Evolutionary conservation across 192 early-diverging fungal species (phyloP).

Genomic region (Umbelopsis sp.): DNA sequence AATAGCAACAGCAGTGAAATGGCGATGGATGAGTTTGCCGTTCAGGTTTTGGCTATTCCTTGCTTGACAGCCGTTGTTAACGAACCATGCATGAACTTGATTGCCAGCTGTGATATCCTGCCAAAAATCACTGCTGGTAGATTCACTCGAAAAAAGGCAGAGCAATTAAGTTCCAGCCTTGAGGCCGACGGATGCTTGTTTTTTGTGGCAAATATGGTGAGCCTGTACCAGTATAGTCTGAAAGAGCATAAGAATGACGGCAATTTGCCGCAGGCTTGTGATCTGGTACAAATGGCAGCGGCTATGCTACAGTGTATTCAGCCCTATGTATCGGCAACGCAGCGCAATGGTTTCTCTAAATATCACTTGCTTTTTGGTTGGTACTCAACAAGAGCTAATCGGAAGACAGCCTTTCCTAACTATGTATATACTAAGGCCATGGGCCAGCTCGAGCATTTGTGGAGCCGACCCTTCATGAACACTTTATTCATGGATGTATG

Average conservation of each 20-base stretch:
- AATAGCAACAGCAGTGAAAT: background rate
- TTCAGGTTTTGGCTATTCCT: slow-evolving; percentile 7
- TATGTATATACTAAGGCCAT: slow-evolving; percentile 28
- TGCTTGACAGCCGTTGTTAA: background rate
- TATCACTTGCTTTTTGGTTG: slow-evolving; percentile 43
- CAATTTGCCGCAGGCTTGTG: background rate
- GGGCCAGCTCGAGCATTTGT: slow-evolving; percentile 32
- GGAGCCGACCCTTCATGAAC: slow-evolving; percentile 38
- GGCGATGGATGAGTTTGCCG: background rate
- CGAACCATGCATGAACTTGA: background rate
- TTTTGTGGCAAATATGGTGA: slow-evolving; percentile 34
- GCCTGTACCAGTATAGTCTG: slow-evolving; percentile 6
- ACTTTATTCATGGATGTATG: background rate
- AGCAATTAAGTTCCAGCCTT: background rate
- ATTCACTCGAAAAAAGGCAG: background rate
- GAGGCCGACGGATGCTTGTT: slow-evolving; percentile 35
- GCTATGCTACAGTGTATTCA: background rate
- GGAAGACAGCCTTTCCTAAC: slow-evolving; percentile 9
- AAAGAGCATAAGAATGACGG: background rate
- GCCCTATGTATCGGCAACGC: background rate
- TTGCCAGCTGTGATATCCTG: background rate
- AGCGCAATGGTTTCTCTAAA: background rate
- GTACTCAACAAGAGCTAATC: slow-evolving; percentile 13
- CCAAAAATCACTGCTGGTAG: background rate
- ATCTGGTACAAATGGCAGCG: background rate